Conservation (phyloP, 305 asterid genomes). For the Ruellia speciosa region DNA sequence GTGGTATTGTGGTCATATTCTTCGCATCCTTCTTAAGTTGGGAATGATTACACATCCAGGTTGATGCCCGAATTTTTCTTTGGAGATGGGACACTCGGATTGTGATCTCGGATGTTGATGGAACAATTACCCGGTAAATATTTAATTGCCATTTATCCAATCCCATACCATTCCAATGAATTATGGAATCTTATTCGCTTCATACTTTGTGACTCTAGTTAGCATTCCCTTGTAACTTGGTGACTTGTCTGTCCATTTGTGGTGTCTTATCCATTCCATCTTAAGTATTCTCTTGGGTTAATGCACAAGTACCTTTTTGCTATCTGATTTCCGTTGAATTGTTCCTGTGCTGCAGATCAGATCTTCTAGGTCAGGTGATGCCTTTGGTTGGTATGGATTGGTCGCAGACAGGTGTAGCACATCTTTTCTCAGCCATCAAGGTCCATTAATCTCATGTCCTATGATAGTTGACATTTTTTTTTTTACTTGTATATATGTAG, state of each 20-base stretch:
- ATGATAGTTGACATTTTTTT: constrained; percentile 3
- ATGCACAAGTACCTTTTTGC: constrained; percentile 3
- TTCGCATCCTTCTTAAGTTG: constrained; percentile 14
- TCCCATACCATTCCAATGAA: neutral
- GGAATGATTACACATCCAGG: constrained; percentile 37
- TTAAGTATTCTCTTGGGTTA: neutral
- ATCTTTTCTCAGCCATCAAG: constrained; percentile 94
- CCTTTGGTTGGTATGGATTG: constrained; percentile 97
- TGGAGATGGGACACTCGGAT: constrained; percentile 86
- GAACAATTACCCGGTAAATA: constrained; percentile 80
- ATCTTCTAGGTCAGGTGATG: constrained; percentile 95
- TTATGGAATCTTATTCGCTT: neutral
- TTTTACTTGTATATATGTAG: neutral
- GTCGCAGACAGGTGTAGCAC: constrained; percentile 88
- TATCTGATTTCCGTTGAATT: constrained; percentile 20
- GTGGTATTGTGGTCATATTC: constrained; percentile 9
- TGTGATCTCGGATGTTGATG: constrained; percentile 96
- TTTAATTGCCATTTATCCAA: constrained; percentile 12
- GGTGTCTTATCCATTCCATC: constrained; percentile 6
- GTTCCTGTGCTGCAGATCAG: constrained; percentile 53
- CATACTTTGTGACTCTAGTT: neutral
- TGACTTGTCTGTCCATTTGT: too few species aligned
- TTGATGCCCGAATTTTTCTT: constrained; percentile 78
- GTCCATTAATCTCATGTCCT: constrained; percentile 28
- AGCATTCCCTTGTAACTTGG: constrained; percentile 4